Conservation (phyloP, 2,329 filamentous ascomycete species). For the Botrytis hyacinthi region DNA sequence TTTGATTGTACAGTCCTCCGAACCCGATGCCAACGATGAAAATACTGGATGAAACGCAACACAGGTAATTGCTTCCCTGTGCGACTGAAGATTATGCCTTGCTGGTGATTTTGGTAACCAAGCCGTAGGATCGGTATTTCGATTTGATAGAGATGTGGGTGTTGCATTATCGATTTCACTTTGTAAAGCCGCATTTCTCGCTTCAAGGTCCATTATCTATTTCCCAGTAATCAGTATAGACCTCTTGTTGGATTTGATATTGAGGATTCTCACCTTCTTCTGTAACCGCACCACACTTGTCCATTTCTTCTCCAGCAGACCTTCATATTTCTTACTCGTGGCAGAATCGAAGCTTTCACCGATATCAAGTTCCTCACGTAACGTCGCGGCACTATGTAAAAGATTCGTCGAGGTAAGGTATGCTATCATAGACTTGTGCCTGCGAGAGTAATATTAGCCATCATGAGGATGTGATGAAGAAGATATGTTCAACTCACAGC, state of each 20-base stretch:
- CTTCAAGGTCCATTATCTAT: constrained; percentile 91
- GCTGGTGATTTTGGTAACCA: constrained; percentile 87
- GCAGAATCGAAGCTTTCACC: constrained; percentile 69
- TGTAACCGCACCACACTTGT: constrained; percentile 91
- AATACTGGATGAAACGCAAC: constrained; percentile 92
- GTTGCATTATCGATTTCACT: constrained; percentile 82
- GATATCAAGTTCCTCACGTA: constrained; percentile 76
- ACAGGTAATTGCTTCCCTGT: constrained; percentile 77
- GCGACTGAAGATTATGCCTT: constrained; percentile 78
- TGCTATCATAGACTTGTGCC: constrained; percentile 90
- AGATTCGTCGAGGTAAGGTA: constrained; percentile 77
- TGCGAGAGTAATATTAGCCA: constrained; percentile 42
- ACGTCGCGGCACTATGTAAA: constrained; percentile 63
- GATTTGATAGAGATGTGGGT: constrained; percentile 68
- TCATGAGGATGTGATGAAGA: constrained; percentile 23
- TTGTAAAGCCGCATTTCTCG: constrained; percentile 69
- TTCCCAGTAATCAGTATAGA: constrained; percentile 16
- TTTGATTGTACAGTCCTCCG: constrained; percentile 91
- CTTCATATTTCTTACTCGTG: constrained; percentile 92
- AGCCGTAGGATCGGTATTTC: constrained; percentile 77
- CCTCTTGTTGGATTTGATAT: constrained; percentile 8
- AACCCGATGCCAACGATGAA: constrained; percentile 84
- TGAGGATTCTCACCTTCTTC: constrained; percentile 69
- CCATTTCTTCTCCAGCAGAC: constrained; percentile 96
- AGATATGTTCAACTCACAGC: constrained; percentile 59